Conservation (phyloP, 805 yeast species). For the Saturnispora besseyi region DNA sequence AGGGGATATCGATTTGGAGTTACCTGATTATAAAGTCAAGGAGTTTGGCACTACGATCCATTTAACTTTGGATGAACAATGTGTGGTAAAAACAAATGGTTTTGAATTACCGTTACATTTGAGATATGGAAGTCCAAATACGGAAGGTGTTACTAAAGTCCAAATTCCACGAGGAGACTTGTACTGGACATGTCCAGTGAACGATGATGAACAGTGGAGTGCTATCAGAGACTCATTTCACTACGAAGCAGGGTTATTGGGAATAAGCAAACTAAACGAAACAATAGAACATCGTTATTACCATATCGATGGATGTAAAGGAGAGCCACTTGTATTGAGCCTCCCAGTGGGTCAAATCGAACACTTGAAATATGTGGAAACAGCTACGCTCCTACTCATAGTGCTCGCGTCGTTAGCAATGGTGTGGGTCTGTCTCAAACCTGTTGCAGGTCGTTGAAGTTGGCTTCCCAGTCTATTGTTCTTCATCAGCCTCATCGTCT, state of each 20-base stretch:
- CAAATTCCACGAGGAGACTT: slow-evolving; percentile 17
- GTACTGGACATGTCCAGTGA: slow-evolving; percentile 23
- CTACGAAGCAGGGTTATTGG: slow-evolving; percentile 16
- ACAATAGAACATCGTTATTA: not conserved
- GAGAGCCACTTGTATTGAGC: not conserved
- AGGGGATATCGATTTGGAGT: slow-evolving; percentile 23
- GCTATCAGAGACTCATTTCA: slow-evolving; percentile 16
- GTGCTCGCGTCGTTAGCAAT: not conserved
- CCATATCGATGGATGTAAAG: not conserved
- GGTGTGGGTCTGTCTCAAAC: not conserved
- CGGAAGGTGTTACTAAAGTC: slow-evolving; percentile 5
- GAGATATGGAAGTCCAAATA: slow-evolving; percentile 23
- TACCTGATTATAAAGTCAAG: slow-evolving; percentile 23
- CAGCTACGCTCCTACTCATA: slow-evolving; percentile 9
- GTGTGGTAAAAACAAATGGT: slow-evolving; percentile 9
- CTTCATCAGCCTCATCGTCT: not conserved
- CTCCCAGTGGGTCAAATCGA: slow-evolving; percentile 15
- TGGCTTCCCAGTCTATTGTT: not conserved
- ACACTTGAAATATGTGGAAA: slow-evolving; percentile 12
- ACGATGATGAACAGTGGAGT: slow-evolving; percentile 8
- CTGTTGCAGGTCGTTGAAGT: not conserved
- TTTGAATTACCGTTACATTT: slow-evolving; percentile 28
- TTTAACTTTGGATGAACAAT: slow-evolving; percentile 14
- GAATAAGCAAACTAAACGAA: slow-evolving; percentile 6
- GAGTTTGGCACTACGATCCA: slow-evolving; percentile 20